These are phyloP conservation scores for Tieghemostelium lacteum DNA, from an alignment of 78 protist species.

Conservation along the genomic window DNA sequence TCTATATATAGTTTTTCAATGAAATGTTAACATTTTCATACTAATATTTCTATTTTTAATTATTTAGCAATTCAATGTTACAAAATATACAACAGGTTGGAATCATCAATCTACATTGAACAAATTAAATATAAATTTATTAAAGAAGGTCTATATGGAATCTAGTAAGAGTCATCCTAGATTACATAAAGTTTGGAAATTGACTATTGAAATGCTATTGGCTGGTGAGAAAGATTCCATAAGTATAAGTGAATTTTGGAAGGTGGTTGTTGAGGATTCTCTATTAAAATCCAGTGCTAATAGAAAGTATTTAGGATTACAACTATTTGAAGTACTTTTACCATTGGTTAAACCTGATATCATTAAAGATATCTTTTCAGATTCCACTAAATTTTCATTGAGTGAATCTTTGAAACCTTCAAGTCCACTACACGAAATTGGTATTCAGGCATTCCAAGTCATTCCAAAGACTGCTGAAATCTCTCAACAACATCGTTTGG, in stretches of 20 bases:
- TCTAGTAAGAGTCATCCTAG: slow-evolving; percentile 37
- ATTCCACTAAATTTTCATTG: not conserved
- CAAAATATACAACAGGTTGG: slow-evolving; percentile 61
- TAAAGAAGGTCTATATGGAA: slow-evolving; percentile 16
- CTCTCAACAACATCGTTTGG: slow-evolving; percentile 36
- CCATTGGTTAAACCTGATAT: slow-evolving; percentile 35
- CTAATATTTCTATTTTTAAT: not conserved
- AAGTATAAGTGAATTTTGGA: slow-evolving; percentile 44
- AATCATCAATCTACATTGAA: slow-evolving; percentile 30
- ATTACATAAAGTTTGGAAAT: slow-evolving; percentile 64
- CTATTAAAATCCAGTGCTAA: slow-evolving; percentile 39
- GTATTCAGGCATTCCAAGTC: slow-evolving; percentile 54
- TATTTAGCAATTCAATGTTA: slow-evolving; percentile 31
- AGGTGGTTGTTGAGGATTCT: slow-evolving; percentile 39
- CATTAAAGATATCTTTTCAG: slow-evolving; percentile 11
- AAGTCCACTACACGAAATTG: slow-evolving; percentile 55
- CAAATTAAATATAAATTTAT: slow-evolving; percentile 21
- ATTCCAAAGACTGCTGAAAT: slow-evolving; percentile 73
- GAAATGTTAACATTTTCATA: not conserved
- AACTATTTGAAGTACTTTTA: slow-evolving; percentile 55
- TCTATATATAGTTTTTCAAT: not conserved
- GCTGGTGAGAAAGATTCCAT: slow-evolving; percentile 5
- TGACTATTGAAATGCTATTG: slow-evolving; percentile 28
- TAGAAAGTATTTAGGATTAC: slow-evolving; percentile 55
- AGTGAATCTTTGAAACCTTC: slow-evolving; percentile 35